Conservation (phyloP, 495 filamentous ascomycete species). For the Aspergillus wentii region DNA sequence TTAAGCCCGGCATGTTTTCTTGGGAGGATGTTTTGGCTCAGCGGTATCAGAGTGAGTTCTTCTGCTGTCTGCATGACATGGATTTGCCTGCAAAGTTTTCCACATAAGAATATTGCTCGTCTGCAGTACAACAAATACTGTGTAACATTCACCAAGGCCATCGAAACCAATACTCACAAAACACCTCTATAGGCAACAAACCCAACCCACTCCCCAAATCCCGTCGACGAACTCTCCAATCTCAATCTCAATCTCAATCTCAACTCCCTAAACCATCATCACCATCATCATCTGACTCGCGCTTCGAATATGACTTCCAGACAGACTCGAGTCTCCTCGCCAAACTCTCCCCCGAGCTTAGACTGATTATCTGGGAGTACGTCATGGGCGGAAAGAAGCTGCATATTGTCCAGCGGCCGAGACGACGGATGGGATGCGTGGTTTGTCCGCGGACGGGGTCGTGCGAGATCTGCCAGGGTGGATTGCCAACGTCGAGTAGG, state of each 20-base stretch:
- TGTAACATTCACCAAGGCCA: background rate
- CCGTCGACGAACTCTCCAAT: too few relatives aligned
- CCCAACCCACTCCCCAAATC: slow-evolving; percentile 24
- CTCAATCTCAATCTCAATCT: too few relatives aligned
- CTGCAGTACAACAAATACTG: background rate
- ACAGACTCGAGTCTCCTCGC: slow-evolving; percentile 29
- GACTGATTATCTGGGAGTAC: slow-evolving; percentile 41
- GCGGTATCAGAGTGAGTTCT: slow-evolving; percentile 39
- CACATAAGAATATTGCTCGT: background rate
- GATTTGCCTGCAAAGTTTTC: too few relatives aligned
- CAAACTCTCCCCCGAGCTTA: slow-evolving; percentile 40
- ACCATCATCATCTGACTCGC: slow-evolving; percentile 9
- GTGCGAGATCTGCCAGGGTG: slow-evolving; percentile 38
- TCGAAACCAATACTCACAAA: background rate
- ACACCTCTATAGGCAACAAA: slow-evolving; percentile 28
- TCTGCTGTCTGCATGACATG: background rate
- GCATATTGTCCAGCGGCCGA: slow-evolving; percentile 36
- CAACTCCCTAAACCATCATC: slow-evolving; percentile 1
- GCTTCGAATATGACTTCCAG: slow-evolving; percentile 14
- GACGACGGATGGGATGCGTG: slow-evolving; percentile 31
- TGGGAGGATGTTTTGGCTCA: slow-evolving; percentile 46
- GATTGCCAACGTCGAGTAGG: slow-evolving; percentile 10
- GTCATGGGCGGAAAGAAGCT: slow-evolving; percentile 29
- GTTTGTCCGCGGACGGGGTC: slow-evolving; percentile 23
- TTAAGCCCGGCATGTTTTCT: slow-evolving; percentile 39